Base-by-base conservation (phyloP, 1,284 basidiomycete species). In the Tausonia pullulans region DNA sequence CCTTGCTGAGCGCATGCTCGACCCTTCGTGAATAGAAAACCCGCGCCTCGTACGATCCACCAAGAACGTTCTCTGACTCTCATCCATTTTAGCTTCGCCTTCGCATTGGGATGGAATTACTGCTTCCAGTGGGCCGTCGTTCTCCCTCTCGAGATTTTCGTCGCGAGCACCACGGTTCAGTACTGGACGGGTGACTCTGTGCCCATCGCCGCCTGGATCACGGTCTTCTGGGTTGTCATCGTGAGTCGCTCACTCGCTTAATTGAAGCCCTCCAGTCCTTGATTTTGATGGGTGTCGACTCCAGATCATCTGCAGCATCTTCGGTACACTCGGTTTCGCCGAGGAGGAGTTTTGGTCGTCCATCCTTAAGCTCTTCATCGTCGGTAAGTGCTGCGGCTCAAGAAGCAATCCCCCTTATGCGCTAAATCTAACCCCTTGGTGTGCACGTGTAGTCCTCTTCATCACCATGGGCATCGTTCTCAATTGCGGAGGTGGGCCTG, bases 61-160 rank as follows among this genome's bases (percentile, higher is more conserved):
- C 11, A 8, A 7, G 41, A 13, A n/a, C 48, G 9, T 10, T 8
- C 43, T 41, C 40, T 10, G n/a, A n/a, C 41, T 45, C 27, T 5
- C 40, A n/a, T 39, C 27, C 27, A 27, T 27, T 27, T 27, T 55
- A 13, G 6, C 16, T 9, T 11, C 62, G 71, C 71, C 27, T 73
- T 74, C 61, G 74, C 76, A 43, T 70, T 77, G 70, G 76, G 77
- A 56, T 77, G 74, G 73, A 76, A 76, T 70, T 77, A 62, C 56
- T 69, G 72, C 43, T 64, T 75, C 5, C 76, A 77, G 67, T 78
- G 76, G 76, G 74, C 74, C 48, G 72, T 74, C 60, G 77, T 79
- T 70, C 74, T 81, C 1, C 79, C 79, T 11, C 80, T 74, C 74
- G 67, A 70, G 52, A 78, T 78, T 50, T 61, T 79, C n/a, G 76